Percentiles rank a stretch among this genome's conserved stretches.
Evolutionary conservation across 106 monocot species (phyloP).

Genomic region (Dioscorea dumetorum): DNA sequence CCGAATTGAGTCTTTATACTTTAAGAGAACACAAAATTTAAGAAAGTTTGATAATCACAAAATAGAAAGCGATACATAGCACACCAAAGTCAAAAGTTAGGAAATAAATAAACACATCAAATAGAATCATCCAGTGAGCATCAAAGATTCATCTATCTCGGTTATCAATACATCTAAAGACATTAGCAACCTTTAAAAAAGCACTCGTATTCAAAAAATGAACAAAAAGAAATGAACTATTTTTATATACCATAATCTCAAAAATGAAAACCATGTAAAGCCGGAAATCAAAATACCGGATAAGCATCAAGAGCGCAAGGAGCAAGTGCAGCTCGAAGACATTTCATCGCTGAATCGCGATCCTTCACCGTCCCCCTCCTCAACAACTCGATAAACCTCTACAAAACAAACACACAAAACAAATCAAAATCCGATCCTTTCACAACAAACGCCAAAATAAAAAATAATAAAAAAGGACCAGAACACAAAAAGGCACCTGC

Average conservation of each 20-base stretch:
- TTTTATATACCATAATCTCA: too few species aligned
- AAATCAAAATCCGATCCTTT: background rate
- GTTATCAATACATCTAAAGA: too few species aligned
- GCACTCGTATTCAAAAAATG: too few species aligned
- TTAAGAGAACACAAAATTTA: too few species aligned
- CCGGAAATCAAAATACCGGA: conserved; percentile 41
- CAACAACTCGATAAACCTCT: conserved; percentile 93
- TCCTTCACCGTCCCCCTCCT: conserved; percentile 68
- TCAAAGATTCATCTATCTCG: too few species aligned
- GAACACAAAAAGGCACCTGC: conserved; percentile 40
- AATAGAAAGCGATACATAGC: background rate
- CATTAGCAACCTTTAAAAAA: too few species aligned
- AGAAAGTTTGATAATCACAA: background rate
- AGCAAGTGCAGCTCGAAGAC: conserved; percentile 67
- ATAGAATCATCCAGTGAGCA: background rate
- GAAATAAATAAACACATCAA: background rate
- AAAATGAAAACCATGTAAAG: too few species aligned
- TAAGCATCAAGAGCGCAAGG: conserved; percentile 95
- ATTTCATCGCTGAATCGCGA: conserved; percentile 62
- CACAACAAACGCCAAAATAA: background rate
- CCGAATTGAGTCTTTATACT: too few species aligned
- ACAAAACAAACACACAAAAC: background rate
- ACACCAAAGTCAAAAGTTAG: background rate
- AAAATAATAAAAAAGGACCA: too few species aligned
- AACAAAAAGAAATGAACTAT: too few species aligned